These are phyloP conservation scores for Penicillium janthinellum DNA, from an alignment of 2,329 filamentous ascomycete genomes.

Conservation along the genomic window DNA sequence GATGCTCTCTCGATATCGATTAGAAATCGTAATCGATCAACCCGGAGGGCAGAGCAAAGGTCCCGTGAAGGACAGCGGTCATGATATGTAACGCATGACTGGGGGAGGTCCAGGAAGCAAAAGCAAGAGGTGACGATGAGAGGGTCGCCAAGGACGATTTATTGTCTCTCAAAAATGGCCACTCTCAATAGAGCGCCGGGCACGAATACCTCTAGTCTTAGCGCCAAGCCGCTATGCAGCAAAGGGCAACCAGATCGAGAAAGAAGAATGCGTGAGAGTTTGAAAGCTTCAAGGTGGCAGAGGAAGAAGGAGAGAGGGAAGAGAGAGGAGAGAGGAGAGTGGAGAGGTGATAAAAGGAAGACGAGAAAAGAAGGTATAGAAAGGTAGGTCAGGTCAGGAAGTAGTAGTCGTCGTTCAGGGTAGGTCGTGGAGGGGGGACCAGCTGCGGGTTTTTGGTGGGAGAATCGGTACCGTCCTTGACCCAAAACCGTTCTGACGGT, in stretches of 20 bases:
- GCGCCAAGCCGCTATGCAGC: constrained; percentile 18
- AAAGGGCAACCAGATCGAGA: background rate
- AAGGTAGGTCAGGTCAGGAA: constrained; percentile 9
- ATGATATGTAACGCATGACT: constrained; percentile 46
- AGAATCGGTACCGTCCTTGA: constrained; percentile 1
- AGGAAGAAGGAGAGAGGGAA: constrained; percentile 1
- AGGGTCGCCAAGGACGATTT: constrained; percentile 24
- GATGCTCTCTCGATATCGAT: constrained; percentile 34
- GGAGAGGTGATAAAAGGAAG: constrained; percentile 4
- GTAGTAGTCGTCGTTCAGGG: constrained; percentile 1
- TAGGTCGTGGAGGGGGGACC: background rate
- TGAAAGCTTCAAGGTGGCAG: background rate
- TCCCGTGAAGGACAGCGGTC: constrained; percentile 45
- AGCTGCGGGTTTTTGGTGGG: constrained; percentile 3
- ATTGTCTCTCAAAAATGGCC: constrained; percentile 18
- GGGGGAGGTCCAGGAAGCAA: constrained; percentile 14
- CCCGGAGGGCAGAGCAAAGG: constrained; percentile 27
- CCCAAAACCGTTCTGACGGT: background rate
- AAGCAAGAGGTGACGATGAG: constrained; percentile 14
- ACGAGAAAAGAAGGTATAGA: constrained; percentile 12
- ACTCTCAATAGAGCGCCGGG: constrained; percentile 20
- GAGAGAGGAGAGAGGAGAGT: constrained; percentile 3
- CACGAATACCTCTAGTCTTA: constrained; percentile 19
- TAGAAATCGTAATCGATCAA: constrained; percentile 31
- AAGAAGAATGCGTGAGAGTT: constrained; percentile 3